Percentiles rank a stretch among this genome's conserved stretches.
Conservation (phyloP, 73 alveolate genomes). For the Symbiodinium pilosum region DNA sequence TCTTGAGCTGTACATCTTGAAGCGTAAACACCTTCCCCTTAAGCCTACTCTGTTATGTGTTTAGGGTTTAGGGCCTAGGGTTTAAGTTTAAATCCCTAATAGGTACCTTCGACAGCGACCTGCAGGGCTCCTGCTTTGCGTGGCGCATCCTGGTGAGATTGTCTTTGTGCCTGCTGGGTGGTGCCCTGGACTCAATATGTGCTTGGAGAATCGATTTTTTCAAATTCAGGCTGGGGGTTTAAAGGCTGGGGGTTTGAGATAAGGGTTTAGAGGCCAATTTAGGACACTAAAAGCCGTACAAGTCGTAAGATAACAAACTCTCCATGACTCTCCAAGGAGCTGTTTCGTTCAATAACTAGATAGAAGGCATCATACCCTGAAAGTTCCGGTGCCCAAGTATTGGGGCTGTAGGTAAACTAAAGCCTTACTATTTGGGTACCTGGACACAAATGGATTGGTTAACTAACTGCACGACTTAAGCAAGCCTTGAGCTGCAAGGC, state of each 20-base stretch:
- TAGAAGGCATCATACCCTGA: too few relatives aligned
- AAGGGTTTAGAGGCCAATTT: background rate
- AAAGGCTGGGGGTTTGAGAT: background rate
- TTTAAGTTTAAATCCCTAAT: too few relatives aligned
- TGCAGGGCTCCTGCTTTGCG: background rate
- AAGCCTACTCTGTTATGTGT: too few relatives aligned
- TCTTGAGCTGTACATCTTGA: too few relatives aligned
- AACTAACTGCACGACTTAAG: too few relatives aligned
- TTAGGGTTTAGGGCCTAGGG: background rate
- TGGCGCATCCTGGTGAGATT: slow-evolving; percentile 87
- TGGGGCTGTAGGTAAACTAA: background rate
- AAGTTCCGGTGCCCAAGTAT: background rate
- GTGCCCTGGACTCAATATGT: background rate
- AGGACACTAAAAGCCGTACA: background rate
- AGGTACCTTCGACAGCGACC: too few relatives aligned
- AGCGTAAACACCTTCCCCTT: too few relatives aligned
- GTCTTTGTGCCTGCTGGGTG: slow-evolving; percentile 77
- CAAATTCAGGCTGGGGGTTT: background rate
- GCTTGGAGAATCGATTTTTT: too few relatives aligned
- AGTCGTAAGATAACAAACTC: background rate
- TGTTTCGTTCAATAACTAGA: background rate
- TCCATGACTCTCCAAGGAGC: background rate
- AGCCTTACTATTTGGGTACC: background rate
- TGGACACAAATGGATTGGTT: background rate
- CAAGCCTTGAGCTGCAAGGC: too few relatives aligned